A percentile compares a stretch with the other conserved stretches of the same genome.
Conservation (phyloP, 805 yeast genomes). For the Brettanomyces bruxellensis region DNA sequence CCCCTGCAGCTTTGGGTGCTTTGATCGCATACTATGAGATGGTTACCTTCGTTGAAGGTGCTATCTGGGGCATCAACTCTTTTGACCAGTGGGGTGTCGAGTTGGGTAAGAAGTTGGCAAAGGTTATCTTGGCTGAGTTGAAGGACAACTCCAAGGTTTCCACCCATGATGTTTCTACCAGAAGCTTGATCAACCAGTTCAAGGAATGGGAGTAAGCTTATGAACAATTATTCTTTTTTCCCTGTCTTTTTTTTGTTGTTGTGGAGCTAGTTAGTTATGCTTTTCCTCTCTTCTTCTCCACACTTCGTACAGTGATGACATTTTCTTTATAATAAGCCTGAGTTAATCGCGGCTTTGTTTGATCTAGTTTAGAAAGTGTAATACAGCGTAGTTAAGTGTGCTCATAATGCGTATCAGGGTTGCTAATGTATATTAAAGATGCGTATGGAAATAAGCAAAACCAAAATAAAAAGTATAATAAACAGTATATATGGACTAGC, state of each 20-base stretch:
- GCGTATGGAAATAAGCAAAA: no score
- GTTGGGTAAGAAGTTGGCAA: conserved; percentile 95
- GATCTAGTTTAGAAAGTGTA: no score
- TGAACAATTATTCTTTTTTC: background rate
- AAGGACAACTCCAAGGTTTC: conserved; percentile 47
- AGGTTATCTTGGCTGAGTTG: conserved; percentile 87
- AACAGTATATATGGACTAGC: no score
- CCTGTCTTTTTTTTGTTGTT: background rate
- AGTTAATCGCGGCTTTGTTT: background rate
- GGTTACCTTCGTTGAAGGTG: conserved; percentile 96
- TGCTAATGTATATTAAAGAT: no score
- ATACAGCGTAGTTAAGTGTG: no score
- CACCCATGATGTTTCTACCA: conserved; percentile 85
- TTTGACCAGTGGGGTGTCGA: conserved; percentile 99
- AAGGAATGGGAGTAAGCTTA: conserved; percentile 59
- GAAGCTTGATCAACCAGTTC: conserved; percentile 90
- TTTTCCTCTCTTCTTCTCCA: no score
- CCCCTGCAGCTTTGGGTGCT: conserved; percentile 94
- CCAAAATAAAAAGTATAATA: no score
- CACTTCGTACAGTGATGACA: background rate
- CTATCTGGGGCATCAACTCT: conserved; percentile 98
- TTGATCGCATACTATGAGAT: conserved; percentile 98
- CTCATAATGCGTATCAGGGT: no score
- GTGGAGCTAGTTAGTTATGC: no score
- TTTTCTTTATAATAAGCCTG: background rate